Base-by-base conservation (phyloP, 768 basidiomycete species). In the Lentinula lateritia region DNA sequence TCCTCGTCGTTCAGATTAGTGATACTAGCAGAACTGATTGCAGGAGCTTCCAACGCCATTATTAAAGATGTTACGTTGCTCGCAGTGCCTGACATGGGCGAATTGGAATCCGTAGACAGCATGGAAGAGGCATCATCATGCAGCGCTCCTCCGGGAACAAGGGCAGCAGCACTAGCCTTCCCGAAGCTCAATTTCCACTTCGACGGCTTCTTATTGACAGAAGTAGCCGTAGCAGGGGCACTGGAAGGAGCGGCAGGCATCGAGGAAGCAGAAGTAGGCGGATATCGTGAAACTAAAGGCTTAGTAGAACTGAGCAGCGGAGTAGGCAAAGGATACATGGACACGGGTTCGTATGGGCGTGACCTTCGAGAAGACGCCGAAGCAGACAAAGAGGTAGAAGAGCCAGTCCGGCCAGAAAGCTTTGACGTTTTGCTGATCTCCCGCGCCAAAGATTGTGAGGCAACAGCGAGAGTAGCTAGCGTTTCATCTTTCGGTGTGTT, bases 151-250 rank as follows among this genome's bases (percentile, higher is more conserved):
- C 78, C 80, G 38, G 76, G 69, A 5, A 73, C 64, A 20, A 75
- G 65, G 42, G 75, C 68, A 56, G 78, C 66, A 41, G 76, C 71
- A 66, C 71, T 80, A 68, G 74, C 77, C 75, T 85, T 87, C 63
- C 90, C 79, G 72, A 93, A 89, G 66, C 86, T 79, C 67, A 91
- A 78, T 74, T 89, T 91, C 91, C 93, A 88, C 69, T 87, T 92
- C n/a, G 89, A 92, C 58, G 89, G 79, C 78, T 93, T 93, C 79
- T 92, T 93, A 61, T 73, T 66, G 65, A 70, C 66, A 61, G 62
- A 61, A 5, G 70, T 35, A 60, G 75, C 69, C 64, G 81, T 76
- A 38, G 81, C 75, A 28, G 83, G 75, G 6, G 72, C 63, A 34
- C 55, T 56, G 12, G 76, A 63, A 0, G 74, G 61, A 28, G 67